Base-by-base conservation (phyloP, 2,329 filamentous ascomycete genomes). In the Neonectria coccinea region DNA sequence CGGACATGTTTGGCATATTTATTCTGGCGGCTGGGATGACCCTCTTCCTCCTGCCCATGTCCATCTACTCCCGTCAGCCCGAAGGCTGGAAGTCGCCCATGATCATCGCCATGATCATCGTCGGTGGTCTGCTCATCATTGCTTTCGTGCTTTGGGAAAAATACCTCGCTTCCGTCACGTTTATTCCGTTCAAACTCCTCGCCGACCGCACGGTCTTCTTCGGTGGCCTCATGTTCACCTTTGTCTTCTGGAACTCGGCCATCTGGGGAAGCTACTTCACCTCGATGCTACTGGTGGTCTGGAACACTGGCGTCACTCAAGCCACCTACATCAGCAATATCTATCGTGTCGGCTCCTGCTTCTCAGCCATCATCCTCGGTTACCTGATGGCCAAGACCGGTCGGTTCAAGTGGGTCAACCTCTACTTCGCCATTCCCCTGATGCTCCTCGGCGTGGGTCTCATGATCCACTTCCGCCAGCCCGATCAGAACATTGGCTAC, bases 11-110 rank as follows among this genome's bases (percentile, higher is more conserved):
- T 18, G 88, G 89, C 4, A 80, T 89, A 22, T 56, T 88, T 10
- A 76, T 90, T 1, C 77, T 90, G 66, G 81, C 84, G 14, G 78
- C 77, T 1, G 88, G 87, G 0, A 82, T 90, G 31, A 81, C 84
- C 0, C 75, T 91, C 12, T 87, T 92, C 68, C 79, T 92, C n/a
- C 80, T 92, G 1, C 88, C 90, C 0, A 87, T 92, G 73, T 89
- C 84, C n/a, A 79, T 92, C 16, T 82, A 84, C 51, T 67, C 76
- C 10, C 68, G 73, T 39, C 79, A 83, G 11, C 77, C 79, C 41
- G 71, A 81, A 47, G 80, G 80, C 3, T 88, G 85, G 85, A 75
- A 76, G 41, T 84, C 83, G 16, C 77, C 80, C 36, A 77, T 82
- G 53, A 85, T 89, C 68, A 81, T 89, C 56, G 75, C 79, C 22